Evolutionary conservation across 2,329 filamentous ascomycete species (phyloP).

Genomic region (Trichoderma pleuroti): DNA sequence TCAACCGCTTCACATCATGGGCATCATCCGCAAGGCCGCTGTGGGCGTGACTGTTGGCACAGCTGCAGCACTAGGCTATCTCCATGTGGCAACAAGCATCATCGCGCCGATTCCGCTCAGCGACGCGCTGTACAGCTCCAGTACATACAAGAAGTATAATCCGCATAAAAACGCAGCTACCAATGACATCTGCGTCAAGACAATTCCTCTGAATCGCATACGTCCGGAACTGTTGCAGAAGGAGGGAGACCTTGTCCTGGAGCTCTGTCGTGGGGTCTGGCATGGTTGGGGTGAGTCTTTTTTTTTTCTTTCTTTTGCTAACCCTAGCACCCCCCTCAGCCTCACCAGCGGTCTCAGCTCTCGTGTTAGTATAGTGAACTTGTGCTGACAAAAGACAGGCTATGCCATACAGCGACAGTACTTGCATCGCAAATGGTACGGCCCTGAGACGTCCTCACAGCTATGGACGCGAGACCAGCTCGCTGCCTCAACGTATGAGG

Average conservation of each 20-base stretch:
- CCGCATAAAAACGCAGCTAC: constrained; percentile 58
- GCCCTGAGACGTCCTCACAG: constrained; percentile 53
- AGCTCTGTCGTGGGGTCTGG: constrained; percentile 67
- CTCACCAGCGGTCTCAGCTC: not conserved
- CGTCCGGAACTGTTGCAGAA: constrained; percentile 62
- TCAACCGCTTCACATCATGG: not conserved
- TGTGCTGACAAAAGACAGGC: constrained; percentile 34
- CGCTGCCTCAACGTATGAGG: constrained; percentile 53
- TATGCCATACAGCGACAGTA: constrained; percentile 57
- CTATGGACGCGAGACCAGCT: constrained; percentile 60
- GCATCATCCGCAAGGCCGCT: constrained; percentile 1
- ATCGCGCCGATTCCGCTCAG: constrained; percentile 8
- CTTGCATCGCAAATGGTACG: constrained; percentile 42
- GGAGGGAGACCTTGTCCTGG: constrained; percentile 55
- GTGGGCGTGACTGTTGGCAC: not conserved
- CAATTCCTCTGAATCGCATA: constrained; percentile 60
- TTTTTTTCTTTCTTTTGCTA: not conserved
- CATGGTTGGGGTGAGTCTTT: constrained; percentile 55
- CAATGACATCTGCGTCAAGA: constrained; percentile 62
- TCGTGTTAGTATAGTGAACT: not conserved
- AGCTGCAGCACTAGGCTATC: constrained; percentile 8
- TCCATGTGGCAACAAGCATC: constrained; percentile 5
- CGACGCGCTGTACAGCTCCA: constrained; percentile 12
- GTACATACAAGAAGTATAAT: constrained; percentile 56
- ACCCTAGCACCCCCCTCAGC: not conserved